These are phyloP conservation scores for Phytophthora hibernalis DNA, from an alignment of 352 stramenopile species.

Conservation along the genomic window DNA sequence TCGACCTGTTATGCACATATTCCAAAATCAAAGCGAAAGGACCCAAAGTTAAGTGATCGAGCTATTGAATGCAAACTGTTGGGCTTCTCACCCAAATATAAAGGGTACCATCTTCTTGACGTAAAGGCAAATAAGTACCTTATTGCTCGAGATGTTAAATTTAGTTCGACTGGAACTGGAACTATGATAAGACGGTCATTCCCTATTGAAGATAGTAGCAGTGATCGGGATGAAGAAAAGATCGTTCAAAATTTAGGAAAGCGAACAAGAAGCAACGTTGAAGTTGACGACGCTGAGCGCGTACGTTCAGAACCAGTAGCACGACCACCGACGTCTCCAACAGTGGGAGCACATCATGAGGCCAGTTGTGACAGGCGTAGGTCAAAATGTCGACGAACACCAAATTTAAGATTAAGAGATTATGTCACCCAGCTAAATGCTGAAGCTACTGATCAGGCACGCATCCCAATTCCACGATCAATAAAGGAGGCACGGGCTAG, in stretches of 20 bases:
- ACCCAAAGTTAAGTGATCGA: too few relatives aligned
- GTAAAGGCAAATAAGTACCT: too few relatives aligned
- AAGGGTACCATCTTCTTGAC: too few relatives aligned
- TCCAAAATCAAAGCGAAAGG: slow-evolving; percentile 16
- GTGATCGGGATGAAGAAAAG: neutral
- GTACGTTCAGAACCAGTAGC: neutral
- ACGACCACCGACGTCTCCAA: neutral
- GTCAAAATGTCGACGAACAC: neutral
- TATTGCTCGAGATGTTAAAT: too few relatives aligned
- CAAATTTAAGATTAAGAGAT: neutral
- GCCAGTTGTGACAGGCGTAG: slow-evolving; percentile 2
- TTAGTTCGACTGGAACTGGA: too few relatives aligned
- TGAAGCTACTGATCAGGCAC: neutral
- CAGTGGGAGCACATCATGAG: slow-evolving; percentile 14
- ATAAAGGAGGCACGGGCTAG: slow-evolving; percentile 11
- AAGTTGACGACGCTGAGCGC: neutral
- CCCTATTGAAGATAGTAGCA: neutral
- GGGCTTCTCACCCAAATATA: too few relatives aligned
- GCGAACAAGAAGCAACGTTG: neutral
- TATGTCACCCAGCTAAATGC: neutral
- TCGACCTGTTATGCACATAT: slow-evolving; percentile 9
- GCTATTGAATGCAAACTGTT: too few relatives aligned
- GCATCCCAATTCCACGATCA: slow-evolving; percentile 8
- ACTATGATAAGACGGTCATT: slow-evolving; percentile 8
- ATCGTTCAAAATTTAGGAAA: slow-evolving; percentile 1